Evolutionary conservation across 768 basidiomycete species (phyloP).

Genomic region (Macrocybe gigantea): DNA sequence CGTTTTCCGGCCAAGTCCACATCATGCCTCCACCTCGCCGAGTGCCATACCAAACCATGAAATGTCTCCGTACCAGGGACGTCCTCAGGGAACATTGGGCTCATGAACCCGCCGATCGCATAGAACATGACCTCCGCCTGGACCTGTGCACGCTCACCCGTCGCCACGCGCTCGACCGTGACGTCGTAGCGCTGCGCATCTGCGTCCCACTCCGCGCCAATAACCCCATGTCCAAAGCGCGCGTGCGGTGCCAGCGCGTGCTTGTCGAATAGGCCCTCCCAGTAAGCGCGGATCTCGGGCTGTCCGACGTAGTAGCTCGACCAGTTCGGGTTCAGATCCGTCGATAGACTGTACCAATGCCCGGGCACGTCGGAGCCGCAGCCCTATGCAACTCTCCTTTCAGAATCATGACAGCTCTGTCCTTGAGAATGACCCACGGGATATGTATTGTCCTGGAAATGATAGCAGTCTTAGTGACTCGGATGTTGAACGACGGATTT

Average conservation of each 20-base stretch:
- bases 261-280: conserved; percentile 40
- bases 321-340: conserved; percentile 50
- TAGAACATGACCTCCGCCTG: conserved; percentile 42
- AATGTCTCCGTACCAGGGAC: conserved; percentile 39
- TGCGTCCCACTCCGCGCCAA: conserved; percentile 39
- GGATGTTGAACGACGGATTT: neutral
- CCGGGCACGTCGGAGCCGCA: conserved; percentile 52
- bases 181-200: conserved; percentile 35
- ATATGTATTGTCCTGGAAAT: conserved; percentile 45
- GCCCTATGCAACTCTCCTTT: conserved; percentile 23
- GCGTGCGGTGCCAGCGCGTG: conserved; percentile 36
- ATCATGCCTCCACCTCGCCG: conserved; percentile 49
- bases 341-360: conserved; percentile 52
- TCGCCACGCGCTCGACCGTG: conserved; percentile 27
- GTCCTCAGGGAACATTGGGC: conserved; percentile 37
- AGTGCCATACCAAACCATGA: conserved; percentile 47
- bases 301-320: conserved; percentile 37
- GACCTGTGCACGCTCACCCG: conserved; percentile 25
- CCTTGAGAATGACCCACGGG: conserved; percentile 29
- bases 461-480: neutral
- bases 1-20: conserved; percentile 44
- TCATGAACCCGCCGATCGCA: conserved; percentile 46
- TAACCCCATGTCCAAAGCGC: conserved; percentile 33
- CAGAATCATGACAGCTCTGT: neutral
- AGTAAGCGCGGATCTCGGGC: conserved; percentile 46